Percentiles rank a stretch among this genome's conserved stretches.
phyloP scores from a whole-genome alignment of 345 rosid genomes.

The Syzygium oleosum region DNA sequence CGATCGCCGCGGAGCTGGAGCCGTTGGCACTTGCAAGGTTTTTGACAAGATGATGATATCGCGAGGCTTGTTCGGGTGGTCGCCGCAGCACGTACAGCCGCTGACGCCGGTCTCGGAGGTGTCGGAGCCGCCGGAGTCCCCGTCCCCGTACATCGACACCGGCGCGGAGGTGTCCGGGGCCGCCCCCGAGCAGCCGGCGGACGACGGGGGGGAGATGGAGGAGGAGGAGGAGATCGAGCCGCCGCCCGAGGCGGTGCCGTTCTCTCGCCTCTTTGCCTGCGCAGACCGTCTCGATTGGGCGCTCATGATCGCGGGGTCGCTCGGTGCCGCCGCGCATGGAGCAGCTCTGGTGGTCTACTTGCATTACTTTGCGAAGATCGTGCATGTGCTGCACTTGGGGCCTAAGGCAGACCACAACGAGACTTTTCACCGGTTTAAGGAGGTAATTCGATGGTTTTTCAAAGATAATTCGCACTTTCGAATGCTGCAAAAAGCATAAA shows the following conservation, averaged over 20 bases:
- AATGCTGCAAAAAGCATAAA: neutral
- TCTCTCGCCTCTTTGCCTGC: conserved; percentile 68
- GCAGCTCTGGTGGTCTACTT: conserved; percentile 90
- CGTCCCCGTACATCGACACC: conserved; percentile 81
- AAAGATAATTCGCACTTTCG: neutral
- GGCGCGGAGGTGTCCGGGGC: conserved; percentile 53
- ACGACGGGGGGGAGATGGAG: conserved; percentile 76
- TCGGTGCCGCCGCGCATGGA: conserved; percentile 98
- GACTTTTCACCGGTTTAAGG: conserved; percentile 51
- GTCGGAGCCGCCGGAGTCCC: conserved; percentile 99
- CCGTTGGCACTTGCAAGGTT: neutral
- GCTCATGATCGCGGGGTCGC: conserved; percentile 81
- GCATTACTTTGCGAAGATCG: conserved; percentile 88
- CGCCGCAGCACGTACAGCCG: conserved; percentile 98
- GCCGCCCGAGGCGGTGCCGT: conserved; percentile 98
- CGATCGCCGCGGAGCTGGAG: neutral
- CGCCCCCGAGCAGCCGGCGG: conserved; percentile 21
- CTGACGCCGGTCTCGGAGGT: conserved; percentile 98
- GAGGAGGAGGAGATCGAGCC: conserved; percentile 86
- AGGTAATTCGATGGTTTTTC: conserved; percentile 30
- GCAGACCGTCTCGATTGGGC: conserved; percentile 91
- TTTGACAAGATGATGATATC: conserved; percentile 65
- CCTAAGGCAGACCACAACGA: conserved; percentile 12
- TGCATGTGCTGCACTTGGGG: conserved; percentile 41
- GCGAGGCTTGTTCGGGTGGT: conserved; percentile 96